Percentiles rank a stretch among this genome's conserved stretches.
Evolutionary conservation across 345 rosid species (phyloP).

Genomic region (Populus simonii): DNA sequence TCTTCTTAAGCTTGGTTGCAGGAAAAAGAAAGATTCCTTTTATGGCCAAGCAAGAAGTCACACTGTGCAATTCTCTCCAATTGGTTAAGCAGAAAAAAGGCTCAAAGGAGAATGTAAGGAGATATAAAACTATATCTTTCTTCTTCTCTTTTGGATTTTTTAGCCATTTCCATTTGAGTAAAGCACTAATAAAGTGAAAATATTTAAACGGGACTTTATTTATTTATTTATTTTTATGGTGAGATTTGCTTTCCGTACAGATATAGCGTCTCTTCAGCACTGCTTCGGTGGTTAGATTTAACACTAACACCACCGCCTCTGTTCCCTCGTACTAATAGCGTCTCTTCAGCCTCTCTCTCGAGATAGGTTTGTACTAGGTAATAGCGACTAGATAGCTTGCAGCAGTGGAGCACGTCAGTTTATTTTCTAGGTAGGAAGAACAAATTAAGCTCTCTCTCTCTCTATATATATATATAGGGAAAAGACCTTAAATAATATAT

Average conservation of each 20-base stretch:
- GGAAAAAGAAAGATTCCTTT: background rate
- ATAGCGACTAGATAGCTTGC: too few relatives aligned
- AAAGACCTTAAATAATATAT: too few relatives aligned
- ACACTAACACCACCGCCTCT: background rate
- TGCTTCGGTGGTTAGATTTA: background rate
- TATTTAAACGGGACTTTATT: too few relatives aligned
- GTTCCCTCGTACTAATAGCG: constrained; percentile 14
- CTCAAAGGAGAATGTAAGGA: background rate
- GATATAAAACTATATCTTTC: background rate
- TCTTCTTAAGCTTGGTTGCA: background rate
- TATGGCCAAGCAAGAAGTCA: background rate
- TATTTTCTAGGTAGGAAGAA: too few relatives aligned
- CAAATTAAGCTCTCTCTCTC: too few relatives aligned
- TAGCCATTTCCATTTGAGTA: background rate
- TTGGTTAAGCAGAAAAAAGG: background rate
- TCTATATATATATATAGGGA: too few relatives aligned
- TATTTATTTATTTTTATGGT: background rate
- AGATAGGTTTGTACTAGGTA: too few relatives aligned
- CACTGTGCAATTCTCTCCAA: background rate
- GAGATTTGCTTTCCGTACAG: background rate
- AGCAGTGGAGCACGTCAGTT: too few relatives aligned
- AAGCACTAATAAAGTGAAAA: too few relatives aligned
- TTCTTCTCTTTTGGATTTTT: background rate
- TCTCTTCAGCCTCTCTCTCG: background rate
- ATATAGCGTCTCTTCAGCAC: background rate